phyloP scores from a whole-genome alignment of 2,329 filamentous ascomycete species.

The Orbilia javanica region DNA sequence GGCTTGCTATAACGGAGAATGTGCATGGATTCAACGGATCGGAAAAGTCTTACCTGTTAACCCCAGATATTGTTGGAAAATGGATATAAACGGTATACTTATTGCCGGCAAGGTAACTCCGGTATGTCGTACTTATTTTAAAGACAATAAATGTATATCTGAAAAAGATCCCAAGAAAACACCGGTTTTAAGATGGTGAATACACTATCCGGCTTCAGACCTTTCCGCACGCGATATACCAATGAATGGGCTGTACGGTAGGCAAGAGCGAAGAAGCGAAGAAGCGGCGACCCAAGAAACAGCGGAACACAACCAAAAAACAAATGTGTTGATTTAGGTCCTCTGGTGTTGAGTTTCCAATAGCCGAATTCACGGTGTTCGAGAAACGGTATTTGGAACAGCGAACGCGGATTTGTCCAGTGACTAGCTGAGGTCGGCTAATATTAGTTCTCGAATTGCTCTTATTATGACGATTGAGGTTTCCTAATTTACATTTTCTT shows the following conservation, averaged over 20 bases:
- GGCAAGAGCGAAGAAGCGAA: conserved; percentile 49
- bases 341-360: conserved; percentile 16
- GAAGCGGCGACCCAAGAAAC: conserved; percentile 19
- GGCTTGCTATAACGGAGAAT: conserved; percentile 20
- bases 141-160: conserved; percentile 2
- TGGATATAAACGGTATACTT: conserved; percentile 14
- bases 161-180: not conserved
- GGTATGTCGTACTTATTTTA: conserved; percentile 23
- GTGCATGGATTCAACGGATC: conserved; percentile 22
- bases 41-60: conserved; percentile 47
- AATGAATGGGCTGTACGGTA: not conserved
- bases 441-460: conserved; percentile 42
- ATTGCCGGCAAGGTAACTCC: conserved; percentile 18
- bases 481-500: conserved; percentile 43
- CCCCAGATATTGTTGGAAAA: conserved; percentile 24
- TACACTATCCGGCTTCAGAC: not conserved
- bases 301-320: conserved; percentile 12
- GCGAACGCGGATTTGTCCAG: conserved; percentile 17
- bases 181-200: conserved; percentile 3
- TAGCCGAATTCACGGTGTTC: not conserved
- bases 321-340: conserved; percentile 41
- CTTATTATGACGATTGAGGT: conserved; percentile 24
- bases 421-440: conserved; percentile 21
- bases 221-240: not conserved
- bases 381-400: conserved; percentile 32